phyloP scores from a whole-genome alignment of 1,284 basidiomycete genomes.

The Rhodotorula mucilaginosa region DNA sequence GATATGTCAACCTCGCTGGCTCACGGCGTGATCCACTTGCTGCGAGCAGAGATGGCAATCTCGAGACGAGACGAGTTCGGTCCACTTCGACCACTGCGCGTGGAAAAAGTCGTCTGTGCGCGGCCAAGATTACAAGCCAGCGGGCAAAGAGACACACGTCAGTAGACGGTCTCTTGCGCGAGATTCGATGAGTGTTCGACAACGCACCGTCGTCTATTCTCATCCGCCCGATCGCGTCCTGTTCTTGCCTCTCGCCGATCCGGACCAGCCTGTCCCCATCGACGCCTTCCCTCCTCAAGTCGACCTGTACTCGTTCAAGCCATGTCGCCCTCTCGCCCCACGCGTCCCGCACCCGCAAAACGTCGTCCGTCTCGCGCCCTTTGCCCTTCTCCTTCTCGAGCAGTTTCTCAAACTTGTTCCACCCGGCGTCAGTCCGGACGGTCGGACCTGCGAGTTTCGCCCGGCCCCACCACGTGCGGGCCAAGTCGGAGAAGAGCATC shows the following conservation, averaged over 20 bases:
- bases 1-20: conserved; percentile 41
- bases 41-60: conserved; percentile 60
- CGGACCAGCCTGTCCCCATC: conserved; percentile 60
- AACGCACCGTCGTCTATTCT: conserved; percentile 63
- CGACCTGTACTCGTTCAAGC: conserved; percentile 20
- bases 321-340: conserved; percentile 29
- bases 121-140: neutral
- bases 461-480: conserved; percentile 29
- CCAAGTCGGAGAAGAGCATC: conserved; percentile 23
- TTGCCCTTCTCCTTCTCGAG: neutral
- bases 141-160: conserved; percentile 21
- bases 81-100: conserved; percentile 59
- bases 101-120: conserved; percentile 56
- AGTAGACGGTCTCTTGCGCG: too few species aligned
- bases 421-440: conserved; percentile 24
- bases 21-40: conserved; percentile 55
- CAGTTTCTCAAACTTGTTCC: conserved; percentile 18
- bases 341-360: neutral
- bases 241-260: conserved; percentile 10
- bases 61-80: conserved; percentile 48
- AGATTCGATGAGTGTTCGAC: neutral
- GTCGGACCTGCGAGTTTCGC: conserved; percentile 22
- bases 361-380: neutral
- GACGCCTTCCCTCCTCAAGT: conserved; percentile 61
- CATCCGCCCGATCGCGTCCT: conserved; percentile 53